These are phyloP conservation scores for Seiridium cupressi DNA, from an alignment of 2,329 filamentous ascomycete genomes.

Conservation along the genomic window DNA sequence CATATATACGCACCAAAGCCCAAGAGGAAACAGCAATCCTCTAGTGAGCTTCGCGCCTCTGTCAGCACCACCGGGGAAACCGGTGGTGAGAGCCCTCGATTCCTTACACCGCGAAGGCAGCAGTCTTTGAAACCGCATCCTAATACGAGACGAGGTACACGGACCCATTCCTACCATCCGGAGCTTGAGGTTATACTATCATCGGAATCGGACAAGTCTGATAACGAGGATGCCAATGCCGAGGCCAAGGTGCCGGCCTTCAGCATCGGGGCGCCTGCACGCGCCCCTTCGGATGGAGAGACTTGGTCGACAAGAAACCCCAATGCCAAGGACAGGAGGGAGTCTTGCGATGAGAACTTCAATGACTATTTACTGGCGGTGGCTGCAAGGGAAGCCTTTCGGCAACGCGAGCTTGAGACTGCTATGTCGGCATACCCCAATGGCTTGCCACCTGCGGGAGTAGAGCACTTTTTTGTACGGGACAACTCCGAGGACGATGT, in stretches of 20 bases:
- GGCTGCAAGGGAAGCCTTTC: constrained; percentile 76
- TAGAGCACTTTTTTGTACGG: constrained; percentile 69
- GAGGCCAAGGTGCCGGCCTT: constrained; percentile 13
- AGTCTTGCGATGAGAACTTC: constrained; percentile 74
- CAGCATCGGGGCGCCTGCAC: constrained; percentile 8
- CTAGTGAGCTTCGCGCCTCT: constrained; percentile 18
- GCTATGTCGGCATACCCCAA: constrained; percentile 76
- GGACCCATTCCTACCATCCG: constrained; percentile 36
- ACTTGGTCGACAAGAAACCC: constrained; percentile 24
- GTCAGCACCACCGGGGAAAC: constrained; percentile 23
- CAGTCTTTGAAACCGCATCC: constrained; percentile 36
- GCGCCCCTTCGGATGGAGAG: constrained; percentile 4
- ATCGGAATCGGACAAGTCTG: constrained; percentile 44
- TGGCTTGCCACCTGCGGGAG: constrained; percentile 65
- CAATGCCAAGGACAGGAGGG: constrained; percentile 51
- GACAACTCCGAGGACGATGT: constrained; percentile 60
- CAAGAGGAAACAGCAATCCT: constrained; percentile 35
- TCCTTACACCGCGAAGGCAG: constrained; percentile 35
- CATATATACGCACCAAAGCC: constrained; percentile 54
- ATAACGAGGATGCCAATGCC: constrained; percentile 25
- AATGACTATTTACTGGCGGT: constrained; percentile 76
- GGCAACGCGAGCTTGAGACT: constrained; percentile 70
- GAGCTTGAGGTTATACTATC: constrained; percentile 40
- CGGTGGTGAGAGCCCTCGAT: constrained; percentile 28
- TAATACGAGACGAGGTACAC: constrained; percentile 37